These are phyloP conservation scores for Pyricularia grisea DNA, from an alignment of 2,329 filamentous ascomycete genomes.

Conservation along the genomic window DNA sequence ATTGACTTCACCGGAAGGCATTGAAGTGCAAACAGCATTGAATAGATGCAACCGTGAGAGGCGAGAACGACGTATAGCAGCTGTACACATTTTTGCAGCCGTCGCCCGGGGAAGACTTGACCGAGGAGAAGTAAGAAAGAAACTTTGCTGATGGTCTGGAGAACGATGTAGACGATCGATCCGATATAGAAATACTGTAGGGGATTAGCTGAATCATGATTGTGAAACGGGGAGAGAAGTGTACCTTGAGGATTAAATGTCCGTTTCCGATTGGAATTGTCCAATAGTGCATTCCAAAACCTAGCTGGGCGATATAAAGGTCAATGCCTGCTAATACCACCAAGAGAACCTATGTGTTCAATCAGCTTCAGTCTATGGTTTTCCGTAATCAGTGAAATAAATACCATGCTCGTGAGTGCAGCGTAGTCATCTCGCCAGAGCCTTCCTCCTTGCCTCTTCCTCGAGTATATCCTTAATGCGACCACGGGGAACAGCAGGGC, in stretches of 20 bases:
- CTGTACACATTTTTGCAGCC: background rate
- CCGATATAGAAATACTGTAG: background rate
- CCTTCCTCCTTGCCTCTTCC: background rate
- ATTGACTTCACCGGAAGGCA: background rate
- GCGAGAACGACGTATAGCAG: background rate
- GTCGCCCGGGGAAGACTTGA: background rate
- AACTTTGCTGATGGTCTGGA: background rate
- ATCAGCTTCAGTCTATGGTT: background rate
- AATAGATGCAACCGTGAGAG: background rate
- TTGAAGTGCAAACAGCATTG: background rate
- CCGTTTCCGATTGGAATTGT: slow-evolving; percentile 3
- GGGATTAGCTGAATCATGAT: background rate
- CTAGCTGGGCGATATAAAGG: background rate
- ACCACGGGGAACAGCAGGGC: background rate
- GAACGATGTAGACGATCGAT: background rate
- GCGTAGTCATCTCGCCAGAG: background rate
- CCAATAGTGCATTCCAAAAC: slow-evolving; percentile 1
- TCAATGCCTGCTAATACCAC: background rate
- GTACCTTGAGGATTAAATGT: background rate
- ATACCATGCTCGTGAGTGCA: background rate
- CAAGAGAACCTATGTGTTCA: background rate
- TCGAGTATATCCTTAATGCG: background rate
- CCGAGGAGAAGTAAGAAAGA: background rate
- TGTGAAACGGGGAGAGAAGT: slow-evolving; percentile 1
- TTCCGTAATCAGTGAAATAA: background rate